Conservation (phyloP, 768 basidiomycete genomes). For the Chalciporus sphaerocephalus region DNA sequence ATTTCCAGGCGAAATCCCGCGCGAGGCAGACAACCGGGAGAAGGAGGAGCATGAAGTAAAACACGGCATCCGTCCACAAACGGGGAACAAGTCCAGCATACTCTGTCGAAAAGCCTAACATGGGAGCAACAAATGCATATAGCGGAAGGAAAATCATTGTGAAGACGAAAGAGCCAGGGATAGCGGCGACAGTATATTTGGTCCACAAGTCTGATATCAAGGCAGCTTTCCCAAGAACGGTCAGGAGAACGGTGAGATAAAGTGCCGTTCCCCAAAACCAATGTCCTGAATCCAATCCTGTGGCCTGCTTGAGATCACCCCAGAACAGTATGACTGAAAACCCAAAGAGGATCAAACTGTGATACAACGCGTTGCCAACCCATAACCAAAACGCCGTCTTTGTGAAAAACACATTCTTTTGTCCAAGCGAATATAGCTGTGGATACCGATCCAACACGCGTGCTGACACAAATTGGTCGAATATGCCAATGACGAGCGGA, state of each 20-base stretch:
- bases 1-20: slow-evolving; percentile 96
- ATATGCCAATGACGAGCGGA: slow-evolving; percentile 94
- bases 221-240: slow-evolving; percentile 95
- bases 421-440: slow-evolving; percentile 91
- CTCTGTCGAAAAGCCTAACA: slow-evolving; percentile 83
- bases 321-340: slow-evolving; percentile 90
- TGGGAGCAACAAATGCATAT: slow-evolving; percentile 83
- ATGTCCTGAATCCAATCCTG: slow-evolving; percentile 84
- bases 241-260: slow-evolving; percentile 90
- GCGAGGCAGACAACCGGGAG: slow-evolving; percentile 81
- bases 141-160: slow-evolving; percentile 94
- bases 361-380: slow-evolving; percentile 85
- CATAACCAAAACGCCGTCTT: slow-evolving; percentile 90
- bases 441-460: slow-evolving; percentile 96
- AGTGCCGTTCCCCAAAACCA: slow-evolving; percentile 99
- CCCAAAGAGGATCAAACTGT: slow-evolving; percentile 78
- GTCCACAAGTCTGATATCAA: slow-evolving; percentile 99
- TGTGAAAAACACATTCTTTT: slow-evolving; percentile 90
- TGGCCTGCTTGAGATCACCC: slow-evolving; percentile 80
- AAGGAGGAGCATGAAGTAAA: slow-evolving; percentile 85
- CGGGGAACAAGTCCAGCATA: slow-evolving; percentile 87
- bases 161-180: slow-evolving; percentile 94
- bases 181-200: slow-evolving; percentile 96
- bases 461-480: slow-evolving; percentile 98
- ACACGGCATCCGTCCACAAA: slow-evolving; percentile 82